Evolutionary conservation across 2,329 filamentous ascomycete genomes (phyloP), one percentile per base, ranked within the genome.

Genomic region (Fusarium pseudonygamai): DNA sequence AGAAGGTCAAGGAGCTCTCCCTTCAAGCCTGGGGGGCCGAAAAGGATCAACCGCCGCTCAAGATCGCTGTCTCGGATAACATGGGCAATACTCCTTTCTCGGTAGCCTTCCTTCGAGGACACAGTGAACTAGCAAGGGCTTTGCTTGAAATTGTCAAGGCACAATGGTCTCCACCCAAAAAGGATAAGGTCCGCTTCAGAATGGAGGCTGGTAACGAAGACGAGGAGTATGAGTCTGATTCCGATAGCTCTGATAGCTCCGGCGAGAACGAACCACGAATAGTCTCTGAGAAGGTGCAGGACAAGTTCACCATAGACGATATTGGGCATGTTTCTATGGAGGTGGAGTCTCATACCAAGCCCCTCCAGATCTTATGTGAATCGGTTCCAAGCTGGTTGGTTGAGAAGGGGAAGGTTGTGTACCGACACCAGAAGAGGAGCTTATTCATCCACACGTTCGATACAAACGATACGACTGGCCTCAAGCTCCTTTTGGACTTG

Each of bases 281-380:
- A 45, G 83, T 85, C 53, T 83, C 82, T 22, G 87, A 91, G 67
- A 84, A 91, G 45, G 83, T 94, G 34, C 88, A 92, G 73, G 88
- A 92, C 18, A 85, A 87, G 40, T 93, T 93, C 79, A 96, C 93
- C 0, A 88, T 96, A 59, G 92, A 96, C 22, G 90, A 94, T 74
- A 86, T 96, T 64, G 92, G 92, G 0, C 88, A 93, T 72, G 85
- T 93, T 8, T 89, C 89, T 1, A 91, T 88, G 77, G 86, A 92
- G 62, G 92, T 94, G 66, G 91, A 93, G 78, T 93, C 92, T 64
- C 82, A 85, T 22, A 82, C 87, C 14, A 86, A 85, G 40, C 91
- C 93, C 5, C 78, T 88, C 4, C 71, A 80, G 0, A 79, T 93
- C 63, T 79, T 95, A 10, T 73, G 78, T 9, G 84, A 81, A 79